Conservation (phyloP, 805 yeast genomes). For the Candida nemodendra region DNA sequence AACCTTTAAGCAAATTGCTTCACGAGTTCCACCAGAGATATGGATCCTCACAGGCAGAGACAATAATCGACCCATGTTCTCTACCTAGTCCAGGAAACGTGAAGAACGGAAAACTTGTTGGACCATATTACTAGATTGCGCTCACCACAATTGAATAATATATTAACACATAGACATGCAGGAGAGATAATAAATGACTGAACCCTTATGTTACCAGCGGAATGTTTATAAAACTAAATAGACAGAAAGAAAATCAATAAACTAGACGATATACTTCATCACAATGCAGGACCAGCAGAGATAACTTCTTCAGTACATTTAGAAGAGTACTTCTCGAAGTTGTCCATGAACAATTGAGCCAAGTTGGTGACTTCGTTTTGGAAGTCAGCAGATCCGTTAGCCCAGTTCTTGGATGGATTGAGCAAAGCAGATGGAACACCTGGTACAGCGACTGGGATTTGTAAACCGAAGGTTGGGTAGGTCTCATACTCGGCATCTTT, state of each 20-base stretch:
- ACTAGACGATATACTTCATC: slow-evolving; percentile 11
- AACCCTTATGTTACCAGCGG: background rate
- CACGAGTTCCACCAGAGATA: slow-evolving; percentile 20
- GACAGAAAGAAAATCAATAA: background rate
- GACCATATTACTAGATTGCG: slow-evolving; percentile 7
- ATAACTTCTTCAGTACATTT: slow-evolving; percentile 83
- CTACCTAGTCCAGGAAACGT: slow-evolving; percentile 16
- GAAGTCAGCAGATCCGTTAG: slow-evolving; percentile 54
- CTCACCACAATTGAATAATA: slow-evolving; percentile 2
- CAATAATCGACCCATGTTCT: slow-evolving; percentile 5
- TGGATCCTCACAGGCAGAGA: background rate
- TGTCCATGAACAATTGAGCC: slow-evolving; percentile 77
- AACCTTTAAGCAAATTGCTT: slow-evolving; percentile 45
- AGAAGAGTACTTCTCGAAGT: slow-evolving; percentile 80
- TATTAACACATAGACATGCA: background rate
- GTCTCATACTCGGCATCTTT: slow-evolving; percentile 77
- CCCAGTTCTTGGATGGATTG: slow-evolving; percentile 86
- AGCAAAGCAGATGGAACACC: slow-evolving; percentile 82
- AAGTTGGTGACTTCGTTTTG: slow-evolving; percentile 56
- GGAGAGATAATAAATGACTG: slow-evolving; percentile 2
- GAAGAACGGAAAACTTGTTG: slow-evolving; percentile 18
- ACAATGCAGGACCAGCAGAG: slow-evolving; percentile 84
- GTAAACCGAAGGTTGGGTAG: slow-evolving; percentile 83
- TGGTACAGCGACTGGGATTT: slow-evolving; percentile 78
- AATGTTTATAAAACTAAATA: slow-evolving; percentile 4